Evolutionary conservation across 495 filamentous ascomycete genomes (phyloP).

Genomic region (Podospora bellae-mahoneyi): DNA sequence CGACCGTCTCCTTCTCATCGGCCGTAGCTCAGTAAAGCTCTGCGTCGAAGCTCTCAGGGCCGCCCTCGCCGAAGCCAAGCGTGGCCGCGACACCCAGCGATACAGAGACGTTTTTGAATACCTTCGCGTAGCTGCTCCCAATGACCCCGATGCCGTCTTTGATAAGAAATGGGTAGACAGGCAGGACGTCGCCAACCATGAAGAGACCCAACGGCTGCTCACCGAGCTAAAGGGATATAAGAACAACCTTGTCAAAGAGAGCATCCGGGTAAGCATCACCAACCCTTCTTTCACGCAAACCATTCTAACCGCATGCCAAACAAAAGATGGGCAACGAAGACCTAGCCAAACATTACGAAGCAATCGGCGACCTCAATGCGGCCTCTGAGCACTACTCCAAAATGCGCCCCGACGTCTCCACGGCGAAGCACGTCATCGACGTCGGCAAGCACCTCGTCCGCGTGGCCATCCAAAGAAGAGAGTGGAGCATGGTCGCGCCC

Average conservation of each 20-base stretch:
- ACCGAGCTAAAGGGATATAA: constrained; percentile 88
- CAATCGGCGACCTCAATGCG: constrained; percentile 39
- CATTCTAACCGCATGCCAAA: constrained; percentile 9
- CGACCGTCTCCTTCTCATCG: constrained; percentile 78
- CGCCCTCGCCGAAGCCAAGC: constrained; percentile 72
- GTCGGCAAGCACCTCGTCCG: constrained; percentile 43
- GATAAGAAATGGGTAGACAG: constrained; percentile 70
- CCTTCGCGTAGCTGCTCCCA: constrained; percentile 59
- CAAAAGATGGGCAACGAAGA: constrained; percentile 48
- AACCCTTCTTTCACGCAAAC: background rate
- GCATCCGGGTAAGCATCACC: constrained; percentile 65
- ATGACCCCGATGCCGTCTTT: constrained; percentile 61
- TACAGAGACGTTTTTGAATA: constrained; percentile 68
- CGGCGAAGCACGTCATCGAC: constrained; percentile 42
- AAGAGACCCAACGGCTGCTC: constrained; percentile 69
- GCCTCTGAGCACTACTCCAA: constrained; percentile 42
- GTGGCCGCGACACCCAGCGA: constrained; percentile 65
- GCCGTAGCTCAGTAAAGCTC: constrained; percentile 69
- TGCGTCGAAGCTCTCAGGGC: constrained; percentile 75
- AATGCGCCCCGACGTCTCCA: constrained; percentile 49
- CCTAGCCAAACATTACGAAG: constrained; percentile 45
- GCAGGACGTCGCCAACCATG: constrained; percentile 58
- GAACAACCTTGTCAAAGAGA: constrained; percentile 96
- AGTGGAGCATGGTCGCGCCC: constrained; percentile 54
- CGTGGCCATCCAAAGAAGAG: constrained; percentile 42